Percentiles rank a stretch among this genome's conserved stretches.
Evolutionary conservation across 441 rosid species (phyloP).

Genomic region (Gossypium davidsonii): DNA sequence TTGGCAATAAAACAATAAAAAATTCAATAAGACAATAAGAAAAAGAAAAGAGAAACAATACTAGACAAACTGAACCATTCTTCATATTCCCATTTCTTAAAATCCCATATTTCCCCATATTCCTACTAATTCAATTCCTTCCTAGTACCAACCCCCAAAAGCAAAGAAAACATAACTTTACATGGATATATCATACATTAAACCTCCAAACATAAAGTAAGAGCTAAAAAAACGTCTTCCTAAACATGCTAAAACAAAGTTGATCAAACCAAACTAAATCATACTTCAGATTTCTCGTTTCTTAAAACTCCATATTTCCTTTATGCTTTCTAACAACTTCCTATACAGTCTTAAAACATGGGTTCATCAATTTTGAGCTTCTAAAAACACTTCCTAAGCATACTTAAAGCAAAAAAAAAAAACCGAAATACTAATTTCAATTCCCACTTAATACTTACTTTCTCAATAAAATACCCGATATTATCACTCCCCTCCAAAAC

Average conservation of each 20-base stretch:
- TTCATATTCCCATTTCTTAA: background rate
- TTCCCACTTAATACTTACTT: background rate
- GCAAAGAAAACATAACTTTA: background rate
- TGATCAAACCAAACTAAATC: background rate
- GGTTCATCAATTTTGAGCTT: background rate
- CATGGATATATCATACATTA: background rate
- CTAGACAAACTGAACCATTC: background rate
- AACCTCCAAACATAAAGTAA: background rate
- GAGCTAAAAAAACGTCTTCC: background rate
- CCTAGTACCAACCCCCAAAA: background rate
- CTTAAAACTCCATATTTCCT: background rate
- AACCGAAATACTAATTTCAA: background rate
- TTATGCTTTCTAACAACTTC: background rate
- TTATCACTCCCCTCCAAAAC: background rate
- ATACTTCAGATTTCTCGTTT: background rate
- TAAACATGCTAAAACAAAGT: background rate
- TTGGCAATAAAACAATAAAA: background rate
- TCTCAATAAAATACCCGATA: conserved; percentile 1
- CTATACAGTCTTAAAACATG: background rate
- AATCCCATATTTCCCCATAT: background rate
- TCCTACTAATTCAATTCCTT: background rate
- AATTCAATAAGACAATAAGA: background rate
- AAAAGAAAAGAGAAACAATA: background rate
- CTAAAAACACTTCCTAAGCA: conserved; percentile 2
- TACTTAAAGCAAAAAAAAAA: background rate